These are phyloP conservation scores for Sugiyamaella xylanicola DNA, from an alignment of 1,139 yeast genomes.

Conservation along the genomic window DNA sequence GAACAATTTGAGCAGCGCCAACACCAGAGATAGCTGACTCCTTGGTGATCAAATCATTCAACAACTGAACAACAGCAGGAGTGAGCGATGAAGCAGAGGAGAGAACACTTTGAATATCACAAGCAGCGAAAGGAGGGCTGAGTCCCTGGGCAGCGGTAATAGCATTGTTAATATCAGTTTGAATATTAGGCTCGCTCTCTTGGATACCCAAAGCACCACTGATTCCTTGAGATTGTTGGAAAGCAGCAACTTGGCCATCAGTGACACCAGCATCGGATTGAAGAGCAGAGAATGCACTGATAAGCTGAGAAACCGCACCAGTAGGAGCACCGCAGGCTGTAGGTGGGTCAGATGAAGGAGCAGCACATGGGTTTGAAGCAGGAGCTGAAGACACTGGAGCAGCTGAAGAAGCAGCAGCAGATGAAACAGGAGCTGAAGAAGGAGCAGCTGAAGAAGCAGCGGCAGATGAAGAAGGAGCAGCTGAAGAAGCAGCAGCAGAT, in stretches of 20 bases:
- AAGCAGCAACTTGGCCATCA: slow-evolving; percentile 5
- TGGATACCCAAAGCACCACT: slow-evolving; percentile 28
- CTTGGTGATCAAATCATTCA: slow-evolving; percentile 24
- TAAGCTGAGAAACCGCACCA: slow-evolving; percentile 14
- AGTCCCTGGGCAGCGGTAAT: slow-evolving; percentile 1
- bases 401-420: slow-evolving; percentile 4
- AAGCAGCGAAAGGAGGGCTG: slow-evolving; percentile 7
- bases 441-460: background rate
- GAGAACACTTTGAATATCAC: slow-evolving; percentile 16
- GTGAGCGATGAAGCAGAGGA: slow-evolving; percentile 16
- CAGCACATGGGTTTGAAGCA: background rate
- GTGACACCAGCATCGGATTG: slow-evolving; percentile 14
- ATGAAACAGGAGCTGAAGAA: background rate
- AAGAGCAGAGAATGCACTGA: slow-evolving; percentile 16
- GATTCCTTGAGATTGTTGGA: slow-evolving; percentile 22
- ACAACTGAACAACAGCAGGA: slow-evolving; percentile 20
- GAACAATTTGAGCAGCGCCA: slow-evolving; percentile 25
- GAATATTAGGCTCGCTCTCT: slow-evolving; percentile 15
- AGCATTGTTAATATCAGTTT: slow-evolving; percentile 11
- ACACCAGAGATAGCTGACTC: slow-evolving; percentile 25
- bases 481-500: slow-evolving; percentile 10
- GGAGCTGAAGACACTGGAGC: background rate
- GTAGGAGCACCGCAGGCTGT: slow-evolving; percentile 15
- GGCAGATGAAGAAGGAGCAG: background rate
- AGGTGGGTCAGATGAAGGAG: no score